Base-by-base conservation (phyloP, 805 yeast species). In the Maudiozyma pseudohumilis region DNA sequence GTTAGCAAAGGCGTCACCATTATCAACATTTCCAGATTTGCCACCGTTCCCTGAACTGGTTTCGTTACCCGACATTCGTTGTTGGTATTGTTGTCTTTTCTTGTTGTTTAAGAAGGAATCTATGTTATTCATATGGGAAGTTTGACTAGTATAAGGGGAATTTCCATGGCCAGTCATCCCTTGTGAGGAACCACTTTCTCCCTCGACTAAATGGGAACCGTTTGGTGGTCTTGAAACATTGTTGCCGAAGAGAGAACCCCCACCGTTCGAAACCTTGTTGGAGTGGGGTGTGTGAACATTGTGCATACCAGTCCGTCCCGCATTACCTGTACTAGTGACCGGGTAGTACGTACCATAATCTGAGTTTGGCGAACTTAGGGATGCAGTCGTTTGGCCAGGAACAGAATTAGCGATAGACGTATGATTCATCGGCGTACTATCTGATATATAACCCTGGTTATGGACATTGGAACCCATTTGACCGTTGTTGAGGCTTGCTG, bases 1-100 rank as follows among this genome's bases (percentile, higher is more conserved):
- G 16, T 35, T 43, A 7, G 29, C 21, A 19, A 34, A 12, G 15
- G 26, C 11, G 16, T 33, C 15, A 12, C 23, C 15, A 24, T 35
- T 30, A 10, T 15, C 23, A 11, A 10, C 10, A 10, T 29, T 28
- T 11, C 12, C 17, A 23, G 9, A 12, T 9, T 23, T 23, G 9
- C 12, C 12, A 23, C 12, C 12, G 26, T 23, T 23, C 9, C 12
- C 12, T 9, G 9, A 9, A 26, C 15, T 26, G 8, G n/a, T n/a
- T 9, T 20, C 13, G 13, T 10, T 11, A 9, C 16, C 13, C 15
- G 34, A 9, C 4, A 2, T 12, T 6, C n/a, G 16, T 3, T 34
- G 36, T 20, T 31, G 20, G 13, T 25, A 26, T 13, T 26, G 6
- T 13, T 28, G 31, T 7, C 16, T 17, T 19, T 29, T 29, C 23